These are phyloP conservation scores for Hysterium pulicare DNA, from an alignment of 2,329 filamentous ascomycete species.

Conservation along the genomic window DNA sequence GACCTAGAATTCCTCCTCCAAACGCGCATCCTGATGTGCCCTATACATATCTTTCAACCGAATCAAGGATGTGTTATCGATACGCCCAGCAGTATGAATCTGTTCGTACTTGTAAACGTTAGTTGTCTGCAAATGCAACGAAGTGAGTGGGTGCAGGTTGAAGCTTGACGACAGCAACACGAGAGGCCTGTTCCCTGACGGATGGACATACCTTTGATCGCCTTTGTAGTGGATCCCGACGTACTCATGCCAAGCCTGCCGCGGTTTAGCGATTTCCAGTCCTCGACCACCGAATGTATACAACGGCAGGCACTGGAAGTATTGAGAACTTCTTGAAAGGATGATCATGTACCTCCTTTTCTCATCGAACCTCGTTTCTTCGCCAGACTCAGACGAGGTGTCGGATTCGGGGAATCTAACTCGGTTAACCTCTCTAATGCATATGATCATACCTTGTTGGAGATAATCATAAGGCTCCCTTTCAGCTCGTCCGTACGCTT, in stretches of 20 bases:
- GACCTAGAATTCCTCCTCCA: not conserved
- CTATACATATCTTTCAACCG: not conserved
- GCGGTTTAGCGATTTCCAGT: too few species aligned
- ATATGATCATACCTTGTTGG: too few species aligned
- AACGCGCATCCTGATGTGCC: not conserved
- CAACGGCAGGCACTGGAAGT: slow-evolving; percentile 7
- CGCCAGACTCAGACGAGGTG: too few species aligned
- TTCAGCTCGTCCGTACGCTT: too few species aligned
- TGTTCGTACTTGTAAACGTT: not conserved
- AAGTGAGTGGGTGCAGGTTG: not conserved
- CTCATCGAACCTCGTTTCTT: too few species aligned
- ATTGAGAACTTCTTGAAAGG: slow-evolving; percentile 1
- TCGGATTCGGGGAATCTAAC: too few species aligned
- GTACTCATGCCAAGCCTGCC: slow-evolving; percentile 12
- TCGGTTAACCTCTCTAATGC: too few species aligned
- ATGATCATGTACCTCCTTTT: slow-evolving; percentile 15
- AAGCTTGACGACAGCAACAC: not conserved
- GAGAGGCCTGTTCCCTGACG: slow-evolving; percentile 5
- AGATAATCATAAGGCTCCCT: too few species aligned
- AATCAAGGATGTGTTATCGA: not conserved
- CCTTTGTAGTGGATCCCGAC: slow-evolving; percentile 3
- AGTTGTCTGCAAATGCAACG: not conserved
- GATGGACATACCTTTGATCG: not conserved
- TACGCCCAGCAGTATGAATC: not conserved
- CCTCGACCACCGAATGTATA: slow-evolving; percentile 8